Base-by-base conservation (phyloP, 768 basidiomycete genomes). In the Cubamyces lactineus region DNA sequence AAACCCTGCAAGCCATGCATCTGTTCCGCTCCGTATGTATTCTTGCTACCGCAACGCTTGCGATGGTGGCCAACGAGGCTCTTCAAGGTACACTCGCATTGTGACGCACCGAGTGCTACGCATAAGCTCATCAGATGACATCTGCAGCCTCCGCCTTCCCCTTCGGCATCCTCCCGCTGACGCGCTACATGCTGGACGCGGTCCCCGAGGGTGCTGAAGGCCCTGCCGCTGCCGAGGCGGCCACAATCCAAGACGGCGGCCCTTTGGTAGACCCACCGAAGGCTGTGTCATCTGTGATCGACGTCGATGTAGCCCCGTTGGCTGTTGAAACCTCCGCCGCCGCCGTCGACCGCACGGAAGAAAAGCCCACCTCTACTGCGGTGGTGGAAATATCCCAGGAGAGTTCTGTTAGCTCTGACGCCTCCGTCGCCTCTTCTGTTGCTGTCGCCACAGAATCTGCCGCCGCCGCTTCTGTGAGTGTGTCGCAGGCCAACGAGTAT, bases 11-110 rank as follows among this genome's bases (percentile, higher is more conserved):
- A 55, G 6, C 26, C 57, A 19, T 47, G 63, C 24, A 42, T 59
- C 39, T 68, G 67, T 39, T 63, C 64, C 62, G 63, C 17, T 61
- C 69, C 41, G 63, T 63, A 34, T 69, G 65, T 56, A 68, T 59
- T 54, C 47, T 62, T 26, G 55, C 67, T 12, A 58, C 60, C 8
- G 57, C 50, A 54, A 62, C 67, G 11, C 50, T 69, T 34, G 66
- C 48, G 17, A 52, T 59, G 13, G 48, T 60, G 21, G 49, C 43
- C 6, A 58, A 24, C 2, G 34, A 48, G 43, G 55, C 55, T 16
- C 45, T 45, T 8, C 53, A 56, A 19, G 63, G 63, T 64, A 47
- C 26, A 58, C 39, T 5, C 4, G 28, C 28, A n/a, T 11, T 5
- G 1, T 21, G 2, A 1, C 21, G 3, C 15, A 9, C 23, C 1